Base-by-base conservation (phyloP, 495 filamentous ascomycete genomes). In the Corynascus novoguineensis region DNA sequence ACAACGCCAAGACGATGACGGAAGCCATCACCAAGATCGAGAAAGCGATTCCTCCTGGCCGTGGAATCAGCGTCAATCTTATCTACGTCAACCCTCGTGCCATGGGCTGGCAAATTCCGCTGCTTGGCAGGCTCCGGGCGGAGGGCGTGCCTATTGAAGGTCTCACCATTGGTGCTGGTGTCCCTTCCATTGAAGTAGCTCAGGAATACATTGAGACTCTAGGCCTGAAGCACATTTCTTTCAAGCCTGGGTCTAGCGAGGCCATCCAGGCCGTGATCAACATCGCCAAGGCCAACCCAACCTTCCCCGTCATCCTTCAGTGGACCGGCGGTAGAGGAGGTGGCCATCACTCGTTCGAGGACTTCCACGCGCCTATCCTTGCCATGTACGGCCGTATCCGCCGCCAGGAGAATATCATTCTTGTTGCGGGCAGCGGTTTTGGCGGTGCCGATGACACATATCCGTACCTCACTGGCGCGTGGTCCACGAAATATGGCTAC, bases 41-140 rank as follows among this genome's bases (percentile, higher is more conserved):
- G 64, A 85, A 86, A 64, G 81, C 80, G 34, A 91, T 95, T 58
- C 90, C 89, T 21, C 83, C 93, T 15, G 93, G 93, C 46, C 89
- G 91, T 57, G 93, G 93, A 67, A 95, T 98, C 69, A 90, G 84
- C 5, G 75, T 96, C 63, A 98, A 98, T 68, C 69, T 98, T 54
- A 98, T 98, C 67, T 98, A 98, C 64, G 93, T 97, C 66, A 95
- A 92, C 67, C 93, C 93, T 15, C 83, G 88, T 51, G 91, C 92
- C 31, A 98, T 98, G 92, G 87, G 77, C 27, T 98, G 93, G 93
- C 93, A 98, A 71, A 95, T 97, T 46, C 92, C 93, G 44, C 76
- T 98, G 27, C 83, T 98, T 58, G 88, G 83, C 46, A 83, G 87
- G 57, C 78, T 98, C 38, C 83, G 92, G 44, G 80, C 88, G 14